phyloP scores from a whole-genome alignment of 1,139 yeast genomes.

The Yamadazyma diddensiae region DNA sequence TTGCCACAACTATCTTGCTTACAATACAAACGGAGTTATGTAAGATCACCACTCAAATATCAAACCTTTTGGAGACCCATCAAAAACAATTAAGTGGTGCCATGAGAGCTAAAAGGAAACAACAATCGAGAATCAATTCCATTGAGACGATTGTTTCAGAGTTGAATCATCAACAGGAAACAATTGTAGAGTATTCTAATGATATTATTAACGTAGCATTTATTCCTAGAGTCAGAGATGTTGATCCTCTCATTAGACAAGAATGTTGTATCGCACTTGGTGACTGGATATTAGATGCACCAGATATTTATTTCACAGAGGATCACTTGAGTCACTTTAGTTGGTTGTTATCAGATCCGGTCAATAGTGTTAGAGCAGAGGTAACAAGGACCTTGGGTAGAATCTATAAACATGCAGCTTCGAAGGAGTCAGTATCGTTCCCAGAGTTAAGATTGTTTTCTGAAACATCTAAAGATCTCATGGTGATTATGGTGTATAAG shows the following conservation, averaged over 20 bases:
- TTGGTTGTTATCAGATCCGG: constrained; percentile 76
- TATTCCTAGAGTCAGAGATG: constrained; percentile 77
- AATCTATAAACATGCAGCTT: constrained; percentile 33
- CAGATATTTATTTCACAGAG: constrained; percentile 69
- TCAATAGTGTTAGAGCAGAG: constrained; percentile 59
- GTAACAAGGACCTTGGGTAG: constrained; percentile 57
- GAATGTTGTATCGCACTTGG: constrained; percentile 65
- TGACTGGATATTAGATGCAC: constrained; percentile 65
- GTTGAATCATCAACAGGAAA: constrained; percentile 50
- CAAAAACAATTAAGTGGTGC: constrained; percentile 39
- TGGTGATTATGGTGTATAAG: constrained; percentile 53
- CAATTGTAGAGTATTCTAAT: constrained; percentile 53
- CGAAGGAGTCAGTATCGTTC: constrained; percentile 19
- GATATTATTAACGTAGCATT: constrained; percentile 70
- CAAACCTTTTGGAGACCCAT: constrained; percentile 40
- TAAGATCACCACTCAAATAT: constrained; percentile 43
- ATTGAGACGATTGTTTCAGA: constrained; percentile 46
- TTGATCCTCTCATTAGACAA: constrained; percentile 67
- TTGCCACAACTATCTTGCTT: constrained; percentile 60
- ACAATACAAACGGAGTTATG: constrained; percentile 61
- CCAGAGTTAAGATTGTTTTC: constrained; percentile 66
- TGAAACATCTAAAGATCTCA: constrained; percentile 62
- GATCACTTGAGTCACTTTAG: constrained; percentile 75
- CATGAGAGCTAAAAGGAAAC: constrained; percentile 25
- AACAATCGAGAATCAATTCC: constrained; percentile 35